Percentiles rank a stretch among this genome's conserved stretches.
Evolutionary conservation across 2,329 filamentous ascomycete species (phyloP).

Genomic region (Capronia coronata): DNA sequence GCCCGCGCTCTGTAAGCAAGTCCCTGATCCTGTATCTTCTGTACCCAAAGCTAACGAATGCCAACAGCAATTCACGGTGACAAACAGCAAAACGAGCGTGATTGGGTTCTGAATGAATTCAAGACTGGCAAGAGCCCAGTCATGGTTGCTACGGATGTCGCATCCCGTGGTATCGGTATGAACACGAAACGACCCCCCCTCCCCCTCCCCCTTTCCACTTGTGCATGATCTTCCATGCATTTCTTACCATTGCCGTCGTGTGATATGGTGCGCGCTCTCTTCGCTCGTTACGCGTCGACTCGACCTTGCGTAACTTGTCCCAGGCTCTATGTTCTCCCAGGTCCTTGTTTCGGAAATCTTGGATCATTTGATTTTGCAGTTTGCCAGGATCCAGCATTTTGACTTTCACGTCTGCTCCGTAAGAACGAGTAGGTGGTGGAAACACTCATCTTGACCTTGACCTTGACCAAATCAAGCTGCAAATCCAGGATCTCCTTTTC

Average conservation of each 20-base stretch:
- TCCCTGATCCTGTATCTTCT: background rate
- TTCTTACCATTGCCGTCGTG: conserved; percentile 49
- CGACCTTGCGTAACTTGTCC: conserved; percentile 81
- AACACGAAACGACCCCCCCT: conserved; percentile 46
- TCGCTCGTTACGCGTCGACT: conserved; percentile 77
- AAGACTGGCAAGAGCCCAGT: conserved; percentile 99
- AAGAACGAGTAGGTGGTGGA: conserved; percentile 23
- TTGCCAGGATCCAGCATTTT: conserved; percentile 25
- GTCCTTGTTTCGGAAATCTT: conserved; percentile 80
- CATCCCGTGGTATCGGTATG: conserved; percentile 99
- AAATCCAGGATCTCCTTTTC: conserved; percentile 59
- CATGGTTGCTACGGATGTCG: conserved; percentile 99
- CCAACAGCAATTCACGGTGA: conserved; percentile 85
- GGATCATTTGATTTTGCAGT: conserved; percentile 50
- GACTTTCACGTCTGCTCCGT: conserved; percentile 21
- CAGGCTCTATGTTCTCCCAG: conserved; percentile 64
- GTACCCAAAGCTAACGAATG: conserved; percentile 34
- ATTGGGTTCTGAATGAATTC: conserved; percentile 99
- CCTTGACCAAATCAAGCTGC: conserved; percentile 73
- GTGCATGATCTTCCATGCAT: conserved; percentile 34
- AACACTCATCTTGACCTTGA: conserved; percentile 68
- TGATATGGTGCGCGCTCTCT: conserved; percentile 71
- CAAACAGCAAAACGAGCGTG: conserved; percentile 98
- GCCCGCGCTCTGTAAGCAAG: conserved; percentile 80
- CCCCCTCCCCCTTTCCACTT: conserved; percentile 29